Evolutionary conservation across 176 grass and related monocot genomes (phyloP), one percentile per base, ranked within the genome.

Genomic region (Dendrocalamus sinicus): DNA sequence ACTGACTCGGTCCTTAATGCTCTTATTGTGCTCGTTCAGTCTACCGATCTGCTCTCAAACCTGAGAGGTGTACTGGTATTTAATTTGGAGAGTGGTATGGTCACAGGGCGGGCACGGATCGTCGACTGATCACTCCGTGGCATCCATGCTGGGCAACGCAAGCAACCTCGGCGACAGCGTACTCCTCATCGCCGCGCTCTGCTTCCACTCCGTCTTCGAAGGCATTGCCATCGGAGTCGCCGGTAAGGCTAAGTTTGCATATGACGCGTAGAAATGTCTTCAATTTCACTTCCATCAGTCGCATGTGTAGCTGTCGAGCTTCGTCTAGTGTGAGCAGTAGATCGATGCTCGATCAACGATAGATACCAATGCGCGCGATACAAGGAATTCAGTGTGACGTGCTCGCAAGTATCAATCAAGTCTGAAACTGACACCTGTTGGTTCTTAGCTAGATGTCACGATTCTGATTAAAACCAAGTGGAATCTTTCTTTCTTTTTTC

Each of bases 161-260:
- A 91, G 81, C 88, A 90, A 91, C 8, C 10, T 95, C 16, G 96
- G 96, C 45, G 96, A 98, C 75, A 92, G 91, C 86, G 22, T 98
- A 39, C 83, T 95, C 74, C 86, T 98, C 90, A 95, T 95, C 58
- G 83, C 82, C 5, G 96, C 93, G 26, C 86, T 98, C 84, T 98
- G 96, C 63, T 98, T 98, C 84, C 96, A 98, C 81, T 98, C 96
- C 47, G 93, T 98, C 81, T 98, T 98, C 76, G 96, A 98, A 78
- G 96, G 96, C 74, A 94, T 98, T 45, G 96, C 96, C 85, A 95
- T 98, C 58, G 96, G 96, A 48, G 86, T 98, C 73, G 87, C 96
- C 12, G 90, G 93, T 98, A 88, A 85, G 69, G 57, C 17, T 4
- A 39, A 20, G 14, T 19, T 48, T 60, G 37, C 32, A 78, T 9